Evolutionary conservation across 2,329 filamentous ascomycete genomes (phyloP).

Genomic region (Lithohypha guttulata): DNA sequence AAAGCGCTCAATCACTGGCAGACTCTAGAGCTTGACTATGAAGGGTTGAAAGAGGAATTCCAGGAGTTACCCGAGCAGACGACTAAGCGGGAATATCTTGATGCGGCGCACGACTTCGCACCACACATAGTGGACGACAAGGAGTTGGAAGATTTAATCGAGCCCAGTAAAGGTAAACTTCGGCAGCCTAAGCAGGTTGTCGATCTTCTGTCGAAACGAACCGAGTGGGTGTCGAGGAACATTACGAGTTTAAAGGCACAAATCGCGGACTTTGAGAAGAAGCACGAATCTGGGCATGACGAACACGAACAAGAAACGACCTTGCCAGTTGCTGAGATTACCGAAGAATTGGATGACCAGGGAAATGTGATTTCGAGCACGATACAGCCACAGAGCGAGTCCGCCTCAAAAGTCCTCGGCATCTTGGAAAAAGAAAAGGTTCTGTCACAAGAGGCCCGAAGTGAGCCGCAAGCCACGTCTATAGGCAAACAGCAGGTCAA

Average conservation of each 20-base stretch:
- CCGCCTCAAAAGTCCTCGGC: slow-evolving; percentile 57
- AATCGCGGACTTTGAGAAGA: slow-evolving; percentile 57
- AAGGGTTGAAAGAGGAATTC: slow-evolving; percentile 76
- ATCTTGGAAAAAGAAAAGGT: slow-evolving; percentile 26
- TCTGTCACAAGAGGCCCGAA: not conserved
- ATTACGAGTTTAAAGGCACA: slow-evolving; percentile 63
- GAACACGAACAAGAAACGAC: slow-evolving; percentile 56
- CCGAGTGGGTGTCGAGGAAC: slow-evolving; percentile 85
- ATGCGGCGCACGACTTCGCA: slow-evolving; percentile 6
- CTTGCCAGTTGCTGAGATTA: slow-evolving; percentile 76
- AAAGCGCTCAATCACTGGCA: slow-evolving; percentile 79
- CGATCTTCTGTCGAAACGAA: slow-evolving; percentile 58
- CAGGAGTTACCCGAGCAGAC: slow-evolving; percentile 42
- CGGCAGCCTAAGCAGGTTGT: slow-evolving; percentile 48
- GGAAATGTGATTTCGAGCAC: slow-evolving; percentile 67
- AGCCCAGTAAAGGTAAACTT: slow-evolving; percentile 36
- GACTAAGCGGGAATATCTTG: slow-evolving; percentile 32
- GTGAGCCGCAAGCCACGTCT: not conserved
- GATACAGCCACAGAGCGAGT: slow-evolving; percentile 56
- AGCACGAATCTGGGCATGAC: slow-evolving; percentile 54
- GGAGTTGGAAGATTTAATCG: slow-evolving; percentile 11
- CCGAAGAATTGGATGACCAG: slow-evolving; percentile 83
- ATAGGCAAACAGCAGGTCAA: not conserved
- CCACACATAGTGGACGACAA: slow-evolving; percentile 6
- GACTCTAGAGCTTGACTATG: slow-evolving; percentile 83